Conservation (phyloP, 768 basidiomycete species). For the Pseudohyphozyma bogoriensis region DNA sequence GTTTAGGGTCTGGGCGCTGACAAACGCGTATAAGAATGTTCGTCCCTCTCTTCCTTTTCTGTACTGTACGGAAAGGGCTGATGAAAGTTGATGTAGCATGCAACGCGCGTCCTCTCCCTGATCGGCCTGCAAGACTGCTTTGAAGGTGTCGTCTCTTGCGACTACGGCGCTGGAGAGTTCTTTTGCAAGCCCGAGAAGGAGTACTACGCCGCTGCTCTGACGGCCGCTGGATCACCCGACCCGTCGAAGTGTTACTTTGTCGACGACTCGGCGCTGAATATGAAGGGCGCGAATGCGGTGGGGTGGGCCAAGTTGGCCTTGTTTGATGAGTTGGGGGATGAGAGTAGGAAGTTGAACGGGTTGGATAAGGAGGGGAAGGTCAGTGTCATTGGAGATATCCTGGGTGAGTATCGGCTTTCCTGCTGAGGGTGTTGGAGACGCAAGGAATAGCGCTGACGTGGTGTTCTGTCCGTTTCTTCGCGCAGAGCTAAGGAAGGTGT, state of each 20-base stretch:
- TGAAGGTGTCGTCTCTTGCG: constrained; percentile 33
- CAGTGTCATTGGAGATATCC: constrained; percentile 14
- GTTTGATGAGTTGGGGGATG: constrained; percentile 21
- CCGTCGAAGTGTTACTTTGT: constrained; percentile 26
- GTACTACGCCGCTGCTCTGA: constrained; percentile 21
- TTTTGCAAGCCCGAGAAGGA: constrained; percentile 29
- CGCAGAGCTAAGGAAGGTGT: neutral
- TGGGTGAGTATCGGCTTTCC: neutral
- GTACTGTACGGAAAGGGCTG: neutral
- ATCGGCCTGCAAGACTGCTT: constrained; percentile 23
- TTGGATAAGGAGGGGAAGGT: constrained; percentile 11
- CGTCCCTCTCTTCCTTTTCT: neutral
- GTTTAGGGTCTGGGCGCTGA: constrained; percentile 26
- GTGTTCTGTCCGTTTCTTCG: too few species aligned
- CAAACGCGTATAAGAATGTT: constrained; percentile 27
- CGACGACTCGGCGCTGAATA: constrained; percentile 30
- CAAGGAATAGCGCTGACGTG: neutral
- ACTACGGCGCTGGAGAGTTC: constrained; percentile 27
- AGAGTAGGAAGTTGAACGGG: constrained; percentile 8
- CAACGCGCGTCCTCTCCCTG: constrained; percentile 22
- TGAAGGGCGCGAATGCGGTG: constrained; percentile 20
- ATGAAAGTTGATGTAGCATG: constrained; percentile 23
- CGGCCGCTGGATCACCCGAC: constrained; percentile 4
- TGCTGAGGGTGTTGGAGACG: neutral
- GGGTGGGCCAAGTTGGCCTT: constrained; percentile 26